Evolutionary conservation across 202 grass and related monocot species (phyloP).

Genomic region (Miscanthus sacchariflorus): DNA sequence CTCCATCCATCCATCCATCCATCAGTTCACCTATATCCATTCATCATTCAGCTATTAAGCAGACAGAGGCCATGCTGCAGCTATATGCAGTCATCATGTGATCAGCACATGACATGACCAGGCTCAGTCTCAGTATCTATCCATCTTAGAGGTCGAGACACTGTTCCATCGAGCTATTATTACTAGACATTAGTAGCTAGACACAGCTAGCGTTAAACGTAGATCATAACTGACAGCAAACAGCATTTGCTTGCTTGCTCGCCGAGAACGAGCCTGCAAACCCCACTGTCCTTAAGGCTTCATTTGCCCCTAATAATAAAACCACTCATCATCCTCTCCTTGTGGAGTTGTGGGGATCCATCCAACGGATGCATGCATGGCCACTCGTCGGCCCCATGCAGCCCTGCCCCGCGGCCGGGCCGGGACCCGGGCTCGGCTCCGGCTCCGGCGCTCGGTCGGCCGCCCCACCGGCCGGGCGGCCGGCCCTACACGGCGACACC

Average conservation of each 20-base stretch:
- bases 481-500: slow-evolving; percentile 15
- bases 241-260: neutral
- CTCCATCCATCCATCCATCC: too few species aligned
- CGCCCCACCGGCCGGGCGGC: neutral
- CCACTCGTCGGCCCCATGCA: slow-evolving; percentile 36
- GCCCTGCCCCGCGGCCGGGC: neutral
- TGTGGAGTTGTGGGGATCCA: neutral
- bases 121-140: too few species aligned
- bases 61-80: slow-evolving; percentile 12
- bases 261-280: too few species aligned
- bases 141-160: too few species aligned
- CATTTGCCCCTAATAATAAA: neutral
- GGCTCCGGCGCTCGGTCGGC: slow-evolving; percentile 47
- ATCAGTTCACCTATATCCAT: too few species aligned
- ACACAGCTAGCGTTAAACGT: neutral
- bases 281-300: too few species aligned
- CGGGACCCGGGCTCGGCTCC: neutral
- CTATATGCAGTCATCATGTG: too few species aligned
- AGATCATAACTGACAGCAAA: neutral
- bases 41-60: too few species aligned
- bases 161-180: too few species aligned
- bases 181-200: neutral
- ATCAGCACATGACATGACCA: too few species aligned
- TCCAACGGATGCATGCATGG: slow-evolving; percentile 28
- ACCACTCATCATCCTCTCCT: neutral